phyloP scores from a whole-genome alignment of 2,329 filamentous ascomycete species.

The Venturia asperata region DNA sequence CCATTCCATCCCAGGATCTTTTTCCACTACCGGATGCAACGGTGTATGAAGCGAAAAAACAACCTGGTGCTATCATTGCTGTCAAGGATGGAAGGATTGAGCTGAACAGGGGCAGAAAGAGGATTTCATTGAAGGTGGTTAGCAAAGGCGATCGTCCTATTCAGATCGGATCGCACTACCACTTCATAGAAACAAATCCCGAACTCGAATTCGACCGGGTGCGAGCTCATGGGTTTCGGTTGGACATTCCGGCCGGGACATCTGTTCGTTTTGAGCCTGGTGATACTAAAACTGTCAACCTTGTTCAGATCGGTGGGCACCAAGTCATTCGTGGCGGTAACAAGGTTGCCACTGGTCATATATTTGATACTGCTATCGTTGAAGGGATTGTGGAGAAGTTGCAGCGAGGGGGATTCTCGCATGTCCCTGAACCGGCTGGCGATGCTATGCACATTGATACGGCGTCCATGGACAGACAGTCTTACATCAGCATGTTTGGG shows the following conservation, averaged over 20 bases:
- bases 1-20: constrained; percentile 59
- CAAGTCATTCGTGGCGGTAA: constrained; percentile 81
- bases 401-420: constrained; percentile 68
- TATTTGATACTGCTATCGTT: constrained; percentile 55
- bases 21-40: constrained; percentile 60
- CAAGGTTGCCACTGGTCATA: constrained; percentile 61
- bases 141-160: constrained; percentile 86
- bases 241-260: constrained; percentile 87
- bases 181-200: constrained; percentile 93
- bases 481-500: constrained; percentile 85
- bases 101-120: constrained; percentile 66
- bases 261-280: constrained; percentile 92
- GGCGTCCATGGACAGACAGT: constrained; percentile 65
- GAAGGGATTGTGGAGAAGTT: constrained; percentile 62
- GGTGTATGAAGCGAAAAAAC: constrained; percentile 59
- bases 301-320: constrained; percentile 81
- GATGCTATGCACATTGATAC: constrained; percentile 50
- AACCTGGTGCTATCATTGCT: constrained; percentile 73
- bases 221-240: constrained; percentile 72
- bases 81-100: constrained; percentile 59
- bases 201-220: constrained; percentile 80
- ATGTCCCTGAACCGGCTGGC: constrained; percentile 59
- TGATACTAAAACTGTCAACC: constrained; percentile 79
- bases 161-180: constrained; percentile 89
- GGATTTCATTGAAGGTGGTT: constrained; percentile 68